Conservation (phyloP, 352 stramenopile species). For the Phytophthora sojae region DNA sequence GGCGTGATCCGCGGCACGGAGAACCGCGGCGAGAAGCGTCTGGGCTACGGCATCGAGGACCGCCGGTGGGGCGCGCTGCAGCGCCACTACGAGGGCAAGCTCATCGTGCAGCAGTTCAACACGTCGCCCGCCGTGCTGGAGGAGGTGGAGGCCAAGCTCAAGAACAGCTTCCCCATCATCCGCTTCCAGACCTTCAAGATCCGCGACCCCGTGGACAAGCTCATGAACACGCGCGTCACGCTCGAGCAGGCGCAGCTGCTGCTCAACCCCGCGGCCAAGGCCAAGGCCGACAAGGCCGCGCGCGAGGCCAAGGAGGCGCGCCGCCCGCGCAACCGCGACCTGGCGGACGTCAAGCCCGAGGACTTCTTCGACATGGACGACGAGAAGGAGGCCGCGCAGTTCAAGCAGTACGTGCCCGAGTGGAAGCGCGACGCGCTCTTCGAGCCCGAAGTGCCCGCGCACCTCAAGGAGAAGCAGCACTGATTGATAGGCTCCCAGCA, state of each 20-base stretch:
- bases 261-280: slow-evolving; percentile 54
- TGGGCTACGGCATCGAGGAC: slow-evolving; percentile 88
- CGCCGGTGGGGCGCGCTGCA: slow-evolving; percentile 87
- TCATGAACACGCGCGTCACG: slow-evolving; percentile 86
- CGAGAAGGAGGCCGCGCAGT: slow-evolving; percentile 67
- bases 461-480: slow-evolving; percentile 62
- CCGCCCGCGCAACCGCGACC: slow-evolving; percentile 32
- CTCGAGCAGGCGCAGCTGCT: slow-evolving; percentile 64
- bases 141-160: slow-evolving; percentile 84
- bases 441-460: slow-evolving; percentile 66
- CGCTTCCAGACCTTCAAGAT: slow-evolving; percentile 91
- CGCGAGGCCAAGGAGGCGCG: slow-evolving; percentile 44
- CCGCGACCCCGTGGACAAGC: slow-evolving; percentile 78
- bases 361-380: slow-evolving; percentile 68
- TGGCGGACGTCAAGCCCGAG: slow-evolving; percentile 53
- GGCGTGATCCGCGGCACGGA: slow-evolving; percentile 81
- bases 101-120: slow-evolving; percentile 90
- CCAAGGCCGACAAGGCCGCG: slow-evolving; percentile 45
- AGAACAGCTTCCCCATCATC: slow-evolving; percentile 87
- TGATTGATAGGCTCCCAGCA: slow-evolving; percentile 3
- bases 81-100: slow-evolving; percentile 87
- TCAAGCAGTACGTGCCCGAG: slow-evolving; percentile 85
- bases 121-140: slow-evolving; percentile 72
- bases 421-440: slow-evolving; percentile 87
- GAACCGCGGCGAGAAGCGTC: slow-evolving; percentile 84